Conservation (phyloP, 768 basidiomycete genomes). For the Sarcodon sp. region DNA sequence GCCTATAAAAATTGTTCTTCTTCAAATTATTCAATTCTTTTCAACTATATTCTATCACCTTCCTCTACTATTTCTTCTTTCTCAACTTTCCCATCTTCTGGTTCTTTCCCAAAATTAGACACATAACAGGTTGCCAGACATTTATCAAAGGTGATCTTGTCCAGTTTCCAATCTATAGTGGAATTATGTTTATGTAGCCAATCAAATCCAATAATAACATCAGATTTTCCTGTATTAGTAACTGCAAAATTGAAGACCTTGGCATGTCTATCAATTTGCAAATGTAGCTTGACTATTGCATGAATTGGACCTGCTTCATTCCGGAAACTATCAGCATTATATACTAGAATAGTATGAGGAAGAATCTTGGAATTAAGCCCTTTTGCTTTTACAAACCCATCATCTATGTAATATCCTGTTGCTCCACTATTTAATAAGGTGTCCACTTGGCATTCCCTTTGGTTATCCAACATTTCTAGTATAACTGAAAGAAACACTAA, state of each 20-base stretch:
- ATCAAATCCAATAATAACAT: slow-evolving; percentile 9
- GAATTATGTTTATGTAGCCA: slow-evolving; percentile 10
- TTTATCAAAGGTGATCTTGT: slow-evolving; percentile 2
- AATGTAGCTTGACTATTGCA: not conserved
- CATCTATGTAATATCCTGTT: slow-evolving; percentile 11
- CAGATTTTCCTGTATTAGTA: slow-evolving; percentile 5
- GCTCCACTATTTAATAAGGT: slow-evolving; percentile 11
- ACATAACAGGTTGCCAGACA: slow-evolving; percentile 1
- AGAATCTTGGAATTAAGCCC: not conserved
- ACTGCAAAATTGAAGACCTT: slow-evolving; percentile 4
- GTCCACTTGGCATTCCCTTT: slow-evolving; percentile 1
- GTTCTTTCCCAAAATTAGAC: not conserved
- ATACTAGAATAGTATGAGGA: slow-evolving; percentile 2
- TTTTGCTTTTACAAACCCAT: slow-evolving; percentile 3
- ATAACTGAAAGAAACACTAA: not conserved
- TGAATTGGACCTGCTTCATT: slow-evolving; percentile 5
- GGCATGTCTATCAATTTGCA: slow-evolving; percentile 4
- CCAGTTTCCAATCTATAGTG: slow-evolving; percentile 7
- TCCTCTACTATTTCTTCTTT: slow-evolving; percentile 1
- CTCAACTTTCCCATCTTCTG: not conserved
- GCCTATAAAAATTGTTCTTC: not conserved
- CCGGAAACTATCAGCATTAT: slow-evolving; percentile 7
- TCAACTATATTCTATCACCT: not conserved
- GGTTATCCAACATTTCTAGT: slow-evolving; percentile 1
- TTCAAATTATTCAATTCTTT: not conserved